A percentile compares a stretch with the other conserved stretches of the same genome.
Conservation (phyloP, 2,329 filamentous ascomycete genomes). For the Aspergillus texensis region DNA sequence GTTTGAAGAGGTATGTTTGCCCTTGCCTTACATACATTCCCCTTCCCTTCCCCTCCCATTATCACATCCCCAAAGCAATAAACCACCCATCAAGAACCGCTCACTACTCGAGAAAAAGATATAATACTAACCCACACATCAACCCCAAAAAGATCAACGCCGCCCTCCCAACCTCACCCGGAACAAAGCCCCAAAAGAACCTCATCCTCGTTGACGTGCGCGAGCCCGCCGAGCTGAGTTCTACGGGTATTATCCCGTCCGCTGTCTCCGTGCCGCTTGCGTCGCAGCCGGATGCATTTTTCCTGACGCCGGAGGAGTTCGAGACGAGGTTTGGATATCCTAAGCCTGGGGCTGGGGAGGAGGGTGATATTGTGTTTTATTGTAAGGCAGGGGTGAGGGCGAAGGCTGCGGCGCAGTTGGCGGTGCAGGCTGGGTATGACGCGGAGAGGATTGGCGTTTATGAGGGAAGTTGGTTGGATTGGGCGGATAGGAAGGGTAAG, state of each 20-base stretch:
- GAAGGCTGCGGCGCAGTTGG: constrained; percentile 73
- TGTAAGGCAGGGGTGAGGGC: constrained; percentile 91
- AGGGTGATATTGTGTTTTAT: constrained; percentile 71
- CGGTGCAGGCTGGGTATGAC: constrained; percentile 73
- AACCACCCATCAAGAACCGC: no score
- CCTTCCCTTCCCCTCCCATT: neutral
- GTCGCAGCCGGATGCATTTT: constrained; percentile 76
- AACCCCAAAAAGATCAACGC: constrained; percentile 33
- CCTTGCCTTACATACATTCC: neutral
- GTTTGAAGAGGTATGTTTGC: constrained; percentile 39
- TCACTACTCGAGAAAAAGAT: no score
- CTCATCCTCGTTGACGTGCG: constrained; percentile 51
- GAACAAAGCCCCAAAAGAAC: constrained; percentile 27
- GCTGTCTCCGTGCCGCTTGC: constrained; percentile 81
- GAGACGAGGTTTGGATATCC: constrained; percentile 77
- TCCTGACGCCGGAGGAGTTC: constrained; percentile 77
- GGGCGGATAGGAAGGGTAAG: constrained; percentile 72
- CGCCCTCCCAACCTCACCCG: constrained; percentile 25
- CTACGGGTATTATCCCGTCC: constrained; percentile 67
- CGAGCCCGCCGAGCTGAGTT: constrained; percentile 49
- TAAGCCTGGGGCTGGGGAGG: constrained; percentile 57
- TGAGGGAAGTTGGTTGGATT: constrained; percentile 67
- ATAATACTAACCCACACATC: neutral
- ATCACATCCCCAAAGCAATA: neutral
- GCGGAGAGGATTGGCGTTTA: constrained; percentile 61